These are phyloP conservation scores for Mucor indicus DNA, from an alignment of 371 early-diverging fungal genomes.

Conservation along the genomic window DNA sequence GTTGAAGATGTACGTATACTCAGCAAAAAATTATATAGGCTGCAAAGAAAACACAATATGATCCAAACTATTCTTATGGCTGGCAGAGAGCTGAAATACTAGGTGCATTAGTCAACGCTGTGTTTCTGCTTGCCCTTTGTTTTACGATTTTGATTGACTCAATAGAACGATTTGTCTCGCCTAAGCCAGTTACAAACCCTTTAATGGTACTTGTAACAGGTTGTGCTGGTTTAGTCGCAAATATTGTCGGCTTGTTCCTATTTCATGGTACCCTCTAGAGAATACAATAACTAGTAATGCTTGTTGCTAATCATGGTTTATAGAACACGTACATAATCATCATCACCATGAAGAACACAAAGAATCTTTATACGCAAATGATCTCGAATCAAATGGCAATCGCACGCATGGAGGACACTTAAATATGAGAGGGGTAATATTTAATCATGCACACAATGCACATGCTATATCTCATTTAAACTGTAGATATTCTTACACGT, in stretches of 20 bases:
- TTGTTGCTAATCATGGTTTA: too few species aligned
- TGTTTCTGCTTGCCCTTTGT: slow-evolving; percentile 85
- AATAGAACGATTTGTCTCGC: slow-evolving; percentile 78
- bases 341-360: slow-evolving; percentile 5
- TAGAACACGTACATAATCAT: slow-evolving; percentile 32
- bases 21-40: slow-evolving; percentile 14
- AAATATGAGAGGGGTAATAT: slow-evolving; percentile 81
- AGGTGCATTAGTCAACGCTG: slow-evolving; percentile 89
- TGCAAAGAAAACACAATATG: slow-evolving; percentile 35
- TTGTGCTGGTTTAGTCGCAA: slow-evolving; percentile 77
- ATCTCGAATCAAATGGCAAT: background rate
- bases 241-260: slow-evolving; percentile 77
- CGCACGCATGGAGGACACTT: slow-evolving; percentile 64
- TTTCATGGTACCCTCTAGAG: slow-evolving; percentile 58
- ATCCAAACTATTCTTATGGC: slow-evolving; percentile 79
- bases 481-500: slow-evolving; percentile 85
- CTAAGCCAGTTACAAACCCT: slow-evolving; percentile 70
- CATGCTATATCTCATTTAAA: background rate
- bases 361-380: background rate
- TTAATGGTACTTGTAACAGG: slow-evolving; percentile 81
- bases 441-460: background rate
- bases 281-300: background rate
- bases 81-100: slow-evolving; percentile 92
- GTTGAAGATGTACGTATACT: background rate
- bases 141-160: slow-evolving; percentile 87